phyloP scores from a whole-genome alignment of 2,329 filamentous ascomycete genomes.

The Talaromyces sp. region DNA sequence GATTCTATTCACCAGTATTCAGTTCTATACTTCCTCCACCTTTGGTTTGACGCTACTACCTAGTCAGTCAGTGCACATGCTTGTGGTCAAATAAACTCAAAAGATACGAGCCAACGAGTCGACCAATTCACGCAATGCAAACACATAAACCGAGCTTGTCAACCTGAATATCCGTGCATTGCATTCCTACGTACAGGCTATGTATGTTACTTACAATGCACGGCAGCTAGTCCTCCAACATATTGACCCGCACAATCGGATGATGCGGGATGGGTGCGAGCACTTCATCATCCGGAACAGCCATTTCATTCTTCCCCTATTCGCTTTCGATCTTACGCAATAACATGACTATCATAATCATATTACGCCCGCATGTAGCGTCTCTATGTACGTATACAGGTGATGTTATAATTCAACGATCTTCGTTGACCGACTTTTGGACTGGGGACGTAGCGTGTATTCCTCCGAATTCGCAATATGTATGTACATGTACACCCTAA shows the following conservation, averaged over 20 bases:
- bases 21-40: not conserved
- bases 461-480: not conserved
- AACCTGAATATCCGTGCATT: not conserved
- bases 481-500: not conserved
- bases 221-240: not conserved
- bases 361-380: not conserved
- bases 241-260: not conserved
- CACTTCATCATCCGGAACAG: not conserved
- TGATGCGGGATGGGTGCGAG: not conserved
- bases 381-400: not conserved
- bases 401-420: not conserved
- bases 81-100: not conserved
- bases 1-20: no score
- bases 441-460: not conserved
- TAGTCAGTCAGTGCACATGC: not conserved
- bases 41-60: not conserved
- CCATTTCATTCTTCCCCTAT: not conserved
- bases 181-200: not conserved
- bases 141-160: not conserved
- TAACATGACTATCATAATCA: not conserved
- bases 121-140: not conserved
- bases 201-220: no score
- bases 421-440: constrained; percentile 1
- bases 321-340: not conserved
- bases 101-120: not conserved